Conservation (phyloP, 2,329 filamentous ascomycete genomes). For the Penicillium sp. region DNA sequence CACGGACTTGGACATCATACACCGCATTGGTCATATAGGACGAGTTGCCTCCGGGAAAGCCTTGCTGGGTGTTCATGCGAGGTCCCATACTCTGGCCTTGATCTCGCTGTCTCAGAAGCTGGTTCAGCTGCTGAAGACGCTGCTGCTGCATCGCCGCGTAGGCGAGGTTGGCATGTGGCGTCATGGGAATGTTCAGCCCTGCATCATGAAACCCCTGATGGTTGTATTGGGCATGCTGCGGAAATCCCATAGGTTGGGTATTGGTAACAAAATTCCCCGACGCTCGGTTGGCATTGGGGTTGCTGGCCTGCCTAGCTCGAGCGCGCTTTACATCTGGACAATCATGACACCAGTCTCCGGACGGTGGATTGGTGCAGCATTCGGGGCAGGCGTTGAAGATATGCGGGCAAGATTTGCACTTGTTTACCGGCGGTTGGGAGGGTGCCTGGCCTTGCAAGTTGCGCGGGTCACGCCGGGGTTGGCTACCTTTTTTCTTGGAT, state of each 20-base stretch:
- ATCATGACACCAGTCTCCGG: not conserved
- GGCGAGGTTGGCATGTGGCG: no score
- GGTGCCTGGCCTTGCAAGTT: not conserved
- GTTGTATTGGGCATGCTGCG: not conserved
- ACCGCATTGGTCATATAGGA: not conserved
- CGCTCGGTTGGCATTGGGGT: not conserved
- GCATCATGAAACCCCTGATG: no score
- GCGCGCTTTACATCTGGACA: not conserved
- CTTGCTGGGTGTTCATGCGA: not conserved
- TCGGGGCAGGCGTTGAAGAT: not conserved
- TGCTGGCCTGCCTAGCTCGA: not conserved
- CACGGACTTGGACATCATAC: not conserved
- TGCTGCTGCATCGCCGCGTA: no score
- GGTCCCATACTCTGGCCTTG: no score
- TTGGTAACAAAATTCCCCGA: not conserved
- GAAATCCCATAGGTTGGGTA: not conserved
- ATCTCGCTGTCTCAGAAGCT: no score
- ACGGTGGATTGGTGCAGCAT: not conserved
- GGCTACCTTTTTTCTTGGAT: not conserved
- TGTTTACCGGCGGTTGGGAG: not conserved
- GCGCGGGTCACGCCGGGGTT: not conserved
- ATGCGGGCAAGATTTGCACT: not conserved
- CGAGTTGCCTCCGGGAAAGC: not conserved
- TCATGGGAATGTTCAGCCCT: no score
- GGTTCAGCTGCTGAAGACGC: no score